Percentiles rank a stretch among this genome's conserved stretches.
Conservation (phyloP, 371 early-diverging fungal species). For the Basidiobolus heterosporus region DNA sequence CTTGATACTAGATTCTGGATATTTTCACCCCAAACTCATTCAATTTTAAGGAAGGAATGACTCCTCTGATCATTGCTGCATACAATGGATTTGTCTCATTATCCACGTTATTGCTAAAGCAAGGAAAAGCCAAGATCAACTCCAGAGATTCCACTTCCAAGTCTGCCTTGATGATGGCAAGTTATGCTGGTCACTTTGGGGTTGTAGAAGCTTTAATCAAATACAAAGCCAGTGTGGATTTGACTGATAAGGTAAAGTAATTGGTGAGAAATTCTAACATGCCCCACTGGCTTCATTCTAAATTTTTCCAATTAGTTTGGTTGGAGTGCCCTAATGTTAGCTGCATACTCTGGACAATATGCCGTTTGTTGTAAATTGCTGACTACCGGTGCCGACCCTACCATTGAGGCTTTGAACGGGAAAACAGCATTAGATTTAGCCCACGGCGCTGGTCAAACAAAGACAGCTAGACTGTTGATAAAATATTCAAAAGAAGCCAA, state of each 20-base stretch:
- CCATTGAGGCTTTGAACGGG: slow-evolving; percentile 12
- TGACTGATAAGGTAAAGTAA: slow-evolving; percentile 10
- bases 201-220: slow-evolving; percentile 12
- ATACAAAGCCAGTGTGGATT: slow-evolving; percentile 13
- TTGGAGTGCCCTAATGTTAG: slow-evolving; percentile 22
- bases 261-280: neutral
- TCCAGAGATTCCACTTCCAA: slow-evolving; percentile 17
- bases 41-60: slow-evolving; percentile 6
- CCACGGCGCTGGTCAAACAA: too few species aligned
- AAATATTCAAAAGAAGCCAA: too few species aligned
- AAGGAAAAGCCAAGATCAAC: slow-evolving; percentile 16
- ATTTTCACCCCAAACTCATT: too few species aligned
- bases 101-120: slow-evolving; percentile 12
- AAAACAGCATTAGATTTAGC: slow-evolving; percentile 13
- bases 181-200: slow-evolving; percentile 16
- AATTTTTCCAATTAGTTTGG: slow-evolving; percentile 9
- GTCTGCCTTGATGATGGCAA: slow-evolving; percentile 16
- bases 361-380: slow-evolving; percentile 16
- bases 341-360: slow-evolving; percentile 16
- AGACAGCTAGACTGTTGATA: too few species aligned
- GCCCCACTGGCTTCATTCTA: too few species aligned
- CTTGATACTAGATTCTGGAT: too few species aligned
- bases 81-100: slow-evolving; percentile 18
- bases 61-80: slow-evolving; percentile 21
- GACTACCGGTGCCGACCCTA: slow-evolving; percentile 13